Evolutionary conservation across 768 basidiomycete genomes (phyloP).

Genomic region (Lenzites betulinus): DNA sequence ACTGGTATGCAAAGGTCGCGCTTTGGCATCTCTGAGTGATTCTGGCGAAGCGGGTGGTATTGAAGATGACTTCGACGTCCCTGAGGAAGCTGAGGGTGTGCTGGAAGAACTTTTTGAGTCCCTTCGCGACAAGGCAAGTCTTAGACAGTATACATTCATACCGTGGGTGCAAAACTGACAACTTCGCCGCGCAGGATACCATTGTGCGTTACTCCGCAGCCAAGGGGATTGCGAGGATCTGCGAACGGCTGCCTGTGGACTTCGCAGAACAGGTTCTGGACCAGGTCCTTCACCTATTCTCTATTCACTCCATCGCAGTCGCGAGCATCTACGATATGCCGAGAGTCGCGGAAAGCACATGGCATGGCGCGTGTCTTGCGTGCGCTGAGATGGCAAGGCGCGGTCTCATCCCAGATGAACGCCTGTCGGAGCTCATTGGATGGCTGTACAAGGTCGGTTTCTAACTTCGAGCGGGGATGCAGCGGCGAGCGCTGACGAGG

Average conservation of each 20-base stretch:
- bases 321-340: slow-evolving; percentile 71
- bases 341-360: slow-evolving; percentile 79
- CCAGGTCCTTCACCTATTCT: slow-evolving; percentile 74
- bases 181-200: slow-evolving; percentile 65
- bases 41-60: background rate
- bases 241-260: slow-evolving; percentile 74
- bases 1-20: slow-evolving; percentile 23
- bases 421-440: slow-evolving; percentile 63
- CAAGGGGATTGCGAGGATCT: slow-evolving; percentile 86
- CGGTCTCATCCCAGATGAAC: slow-evolving; percentile 61
- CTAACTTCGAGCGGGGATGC: background rate
- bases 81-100: slow-evolving; percentile 74
- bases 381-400: slow-evolving; percentile 91
- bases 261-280: slow-evolving; percentile 83
- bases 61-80: slow-evolving; percentile 58
- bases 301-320: slow-evolving; percentile 67
- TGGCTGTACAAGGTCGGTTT: slow-evolving; percentile 77
- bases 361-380: slow-evolving; percentile 94
- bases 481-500: background rate
- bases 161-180: background rate
- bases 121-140: slow-evolving; percentile 78
- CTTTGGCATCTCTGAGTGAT: slow-evolving; percentile 12
- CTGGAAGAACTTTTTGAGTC: slow-evolving; percentile 72
- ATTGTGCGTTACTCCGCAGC: slow-evolving; percentile 94
- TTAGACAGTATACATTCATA: no score